Evolutionary conservation across 805 yeast genomes (phyloP).

Genomic region (Candida sonorensis): DNA sequence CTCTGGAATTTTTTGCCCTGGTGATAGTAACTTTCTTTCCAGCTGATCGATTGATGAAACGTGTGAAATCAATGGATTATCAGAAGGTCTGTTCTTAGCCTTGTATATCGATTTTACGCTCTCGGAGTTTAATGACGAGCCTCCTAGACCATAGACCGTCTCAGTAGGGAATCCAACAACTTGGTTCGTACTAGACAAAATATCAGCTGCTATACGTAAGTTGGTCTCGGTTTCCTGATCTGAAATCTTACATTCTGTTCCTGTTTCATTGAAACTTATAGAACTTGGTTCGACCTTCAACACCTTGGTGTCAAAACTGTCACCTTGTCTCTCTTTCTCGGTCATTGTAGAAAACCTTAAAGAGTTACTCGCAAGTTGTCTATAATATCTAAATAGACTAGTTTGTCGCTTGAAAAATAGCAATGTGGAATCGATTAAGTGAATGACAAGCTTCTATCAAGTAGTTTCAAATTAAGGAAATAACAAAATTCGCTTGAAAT

Average conservation of each 20-base stretch:
- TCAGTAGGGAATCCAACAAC: constrained; percentile 95
- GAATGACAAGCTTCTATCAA: too few relatives aligned
- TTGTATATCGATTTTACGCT: constrained; percentile 71
- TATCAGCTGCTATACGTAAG: constrained; percentile 51
- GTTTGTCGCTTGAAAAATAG: too few relatives aligned
- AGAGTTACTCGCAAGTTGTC: too few relatives aligned
- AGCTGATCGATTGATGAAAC: constrained; percentile 74
- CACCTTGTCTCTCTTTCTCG: too few relatives aligned
- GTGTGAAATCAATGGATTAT: constrained; percentile 90
- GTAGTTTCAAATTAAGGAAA: too few relatives aligned
- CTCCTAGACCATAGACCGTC: constrained; percentile 95
- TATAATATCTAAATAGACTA: too few relatives aligned
- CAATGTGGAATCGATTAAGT: too few relatives aligned
- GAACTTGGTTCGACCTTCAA: constrained; percentile 48
- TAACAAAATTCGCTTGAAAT: too few relatives aligned
- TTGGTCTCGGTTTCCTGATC: constrained; percentile 48
- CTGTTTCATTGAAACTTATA: constrained; percentile 41
- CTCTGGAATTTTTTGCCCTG: constrained; percentile 48
- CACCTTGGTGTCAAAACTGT: constrained; percentile 33
- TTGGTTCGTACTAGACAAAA: constrained; percentile 41
- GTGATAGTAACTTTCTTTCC: constrained; percentile 44
- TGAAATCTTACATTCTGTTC: constrained; percentile 29
- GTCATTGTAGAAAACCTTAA: too few relatives aligned
- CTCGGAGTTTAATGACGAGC: constrained; percentile 67
- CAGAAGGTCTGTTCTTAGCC: constrained; percentile 93